Conservation (phyloP, 164 flowering plant species). For the Tetrastigma voinierianum region DNA sequence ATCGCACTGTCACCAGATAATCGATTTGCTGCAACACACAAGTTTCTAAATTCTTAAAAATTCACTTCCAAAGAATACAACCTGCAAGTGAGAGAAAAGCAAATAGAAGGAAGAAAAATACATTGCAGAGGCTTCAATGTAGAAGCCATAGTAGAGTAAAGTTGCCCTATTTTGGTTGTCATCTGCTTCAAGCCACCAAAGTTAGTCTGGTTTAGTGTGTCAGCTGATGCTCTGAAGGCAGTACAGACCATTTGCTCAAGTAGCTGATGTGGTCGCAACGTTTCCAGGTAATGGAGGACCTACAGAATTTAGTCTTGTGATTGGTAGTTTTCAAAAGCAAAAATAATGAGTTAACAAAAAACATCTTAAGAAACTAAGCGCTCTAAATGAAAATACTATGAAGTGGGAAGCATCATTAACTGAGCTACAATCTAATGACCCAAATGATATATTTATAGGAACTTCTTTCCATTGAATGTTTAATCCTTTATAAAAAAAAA, state of each 20-base stretch:
- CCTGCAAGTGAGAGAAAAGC: background rate
- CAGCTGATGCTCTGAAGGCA: slow-evolving; percentile 87
- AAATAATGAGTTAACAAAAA: too few relatives aligned
- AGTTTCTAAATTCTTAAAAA: background rate
- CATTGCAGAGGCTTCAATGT: slow-evolving; percentile 66
- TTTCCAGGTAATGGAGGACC: slow-evolving; percentile 95
- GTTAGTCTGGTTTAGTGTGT: slow-evolving; percentile 65
- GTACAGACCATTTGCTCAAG: slow-evolving; percentile 97
- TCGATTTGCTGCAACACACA: slow-evolving; percentile 30
- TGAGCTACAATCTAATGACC: too few relatives aligned
- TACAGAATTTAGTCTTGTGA: slow-evolving; percentile 17
- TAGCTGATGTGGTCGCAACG: slow-evolving; percentile 74
- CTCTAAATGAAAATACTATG: too few relatives aligned
- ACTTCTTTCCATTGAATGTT: too few relatives aligned
- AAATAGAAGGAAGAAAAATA: slow-evolving; percentile 20
- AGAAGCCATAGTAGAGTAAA: slow-evolving; percentile 73
- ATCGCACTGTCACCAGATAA: slow-evolving; percentile 35
- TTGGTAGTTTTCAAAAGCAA: too few relatives aligned
- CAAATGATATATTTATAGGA: too few relatives aligned
- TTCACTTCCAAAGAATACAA: background rate
- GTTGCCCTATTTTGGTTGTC: slow-evolving; percentile 68
- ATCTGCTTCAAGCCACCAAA: slow-evolving; percentile 71
- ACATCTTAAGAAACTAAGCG: too few relatives aligned
- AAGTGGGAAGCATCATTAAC: too few relatives aligned
- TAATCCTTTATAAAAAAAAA: too few relatives aligned